These are phyloP conservation scores for Lentinula guzmanii DNA, from an alignment of 768 basidiomycete species.

Conservation along the genomic window DNA sequence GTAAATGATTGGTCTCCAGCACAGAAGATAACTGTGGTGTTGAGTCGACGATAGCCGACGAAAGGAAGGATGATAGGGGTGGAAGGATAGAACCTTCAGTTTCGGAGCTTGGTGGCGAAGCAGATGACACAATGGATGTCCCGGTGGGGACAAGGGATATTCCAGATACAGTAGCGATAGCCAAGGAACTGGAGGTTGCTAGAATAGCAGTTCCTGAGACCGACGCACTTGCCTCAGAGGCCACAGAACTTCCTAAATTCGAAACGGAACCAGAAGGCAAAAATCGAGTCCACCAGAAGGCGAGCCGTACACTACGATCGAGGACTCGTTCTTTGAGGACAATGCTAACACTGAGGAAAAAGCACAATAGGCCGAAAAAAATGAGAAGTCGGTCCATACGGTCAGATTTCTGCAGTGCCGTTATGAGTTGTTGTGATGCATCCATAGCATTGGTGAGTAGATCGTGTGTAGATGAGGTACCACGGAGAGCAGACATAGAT, in stretches of 20 bases:
- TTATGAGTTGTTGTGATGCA: slow-evolving; percentile 81
- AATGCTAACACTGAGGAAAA: slow-evolving; percentile 77
- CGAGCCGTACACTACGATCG: slow-evolving; percentile 71
- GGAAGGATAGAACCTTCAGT: neutral
- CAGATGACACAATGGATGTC: neutral
- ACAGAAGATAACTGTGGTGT: neutral
- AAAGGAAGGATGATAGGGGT: neutral
- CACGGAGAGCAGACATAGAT: slow-evolving; percentile 71
- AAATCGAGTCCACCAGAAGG: slow-evolving; percentile 86
- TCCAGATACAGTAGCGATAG: neutral
- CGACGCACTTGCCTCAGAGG: neutral
- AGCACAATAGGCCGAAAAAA: slow-evolving; percentile 73
- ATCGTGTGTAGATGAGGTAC: slow-evolving; percentile 75
- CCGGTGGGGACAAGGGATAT: neutral
- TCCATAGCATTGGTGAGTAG: slow-evolving; percentile 62
- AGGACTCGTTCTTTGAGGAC: slow-evolving; percentile 85
- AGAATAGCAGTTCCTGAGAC: neutral
- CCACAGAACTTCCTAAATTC: neutral
- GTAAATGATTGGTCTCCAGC: neutral
- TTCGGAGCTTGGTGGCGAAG: neutral
- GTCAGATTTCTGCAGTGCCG: slow-evolving; percentile 84
- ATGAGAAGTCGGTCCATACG: slow-evolving; percentile 89
- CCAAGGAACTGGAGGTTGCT: neutral
- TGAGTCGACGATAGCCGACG: neutral
- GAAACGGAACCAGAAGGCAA: slow-evolving; percentile 31